phyloP scores from a whole-genome alignment of 352 stramenopile species.

The Pythium grandisporangium region DNA sequence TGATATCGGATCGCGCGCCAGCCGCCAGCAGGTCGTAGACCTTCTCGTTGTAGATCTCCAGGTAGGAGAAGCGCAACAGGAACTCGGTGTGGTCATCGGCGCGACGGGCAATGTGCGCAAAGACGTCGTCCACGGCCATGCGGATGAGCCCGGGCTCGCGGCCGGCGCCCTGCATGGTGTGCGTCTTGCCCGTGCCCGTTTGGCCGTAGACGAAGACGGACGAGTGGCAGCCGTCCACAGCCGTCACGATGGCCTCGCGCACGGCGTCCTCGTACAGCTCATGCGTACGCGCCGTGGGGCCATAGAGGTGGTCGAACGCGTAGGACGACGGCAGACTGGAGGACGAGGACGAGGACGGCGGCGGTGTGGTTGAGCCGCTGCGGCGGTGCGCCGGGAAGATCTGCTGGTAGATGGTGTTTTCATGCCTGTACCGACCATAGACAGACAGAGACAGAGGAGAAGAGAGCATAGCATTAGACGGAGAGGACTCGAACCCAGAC shows the following conservation, averaged over 20 bases:
- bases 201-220: slow-evolving; percentile 91
- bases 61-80: slow-evolving; percentile 87
- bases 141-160: slow-evolving; percentile 74
- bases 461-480: too few species aligned
- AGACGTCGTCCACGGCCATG: slow-evolving; percentile 83
- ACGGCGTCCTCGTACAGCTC: slow-evolving; percentile 83
- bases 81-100: slow-evolving; percentile 55
- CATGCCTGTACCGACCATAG: slow-evolving; percentile 30
- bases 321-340: slow-evolving; percentile 63
- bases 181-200: slow-evolving; percentile 81
- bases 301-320: slow-evolving; percentile 84
- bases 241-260: slow-evolving; percentile 56
- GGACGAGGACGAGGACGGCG: slow-evolving; percentile 1
- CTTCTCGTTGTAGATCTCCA: slow-evolving; percentile 98
- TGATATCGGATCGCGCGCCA: slow-evolving; percentile 54
- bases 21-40: slow-evolving; percentile 93
- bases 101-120: slow-evolving; percentile 62
- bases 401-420: slow-evolving; percentile 86
- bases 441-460: not conserved
- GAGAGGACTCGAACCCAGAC: too few species aligned
- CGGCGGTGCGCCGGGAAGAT: slow-evolving; percentile 54
- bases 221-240: slow-evolving; percentile 75
- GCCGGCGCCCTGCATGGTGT: slow-evolving; percentile 60
- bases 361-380: slow-evolving; percentile 1
- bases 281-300: slow-evolving; percentile 48